Base-by-base conservation (phyloP, 352 stramenopile species). In the Pythium utonaiense region DNA sequence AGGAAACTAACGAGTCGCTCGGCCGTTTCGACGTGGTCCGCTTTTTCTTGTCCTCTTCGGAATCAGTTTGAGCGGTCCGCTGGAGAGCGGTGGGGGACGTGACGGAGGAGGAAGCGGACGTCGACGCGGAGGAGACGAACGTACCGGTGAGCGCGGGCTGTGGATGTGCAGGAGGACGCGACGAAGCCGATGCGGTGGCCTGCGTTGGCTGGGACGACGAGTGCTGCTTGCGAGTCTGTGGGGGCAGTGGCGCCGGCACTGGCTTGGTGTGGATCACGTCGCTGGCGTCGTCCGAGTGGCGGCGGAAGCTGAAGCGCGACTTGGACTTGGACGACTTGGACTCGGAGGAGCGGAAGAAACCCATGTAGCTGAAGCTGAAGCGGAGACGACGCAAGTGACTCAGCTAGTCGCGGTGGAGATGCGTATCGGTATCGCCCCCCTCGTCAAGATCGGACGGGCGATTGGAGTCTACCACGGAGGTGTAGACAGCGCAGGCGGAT, bases 241-340 rank as follows among this genome's bases (percentile, higher is more conserved):
- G 31, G 13, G 59, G 27, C 1, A 55, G 45, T 6, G 30, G 47
- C 22, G 44, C 19, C 17, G 59, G 33, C 12, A 55, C 34, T 44
- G 53, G 22, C 22, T 61, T 61, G 31, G 31, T 50, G 6, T 31
- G 30, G 17, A 50, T 30, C 38, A 38, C n/a, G 56, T 61, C 58
- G 58, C 48, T 58, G 44, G 42, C 17, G 36, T 75, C 69, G 48
- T 74, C 59, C 58, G 80, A 77, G 64, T 87, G 75, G 41, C 80
- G 85, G 50, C 78, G 81, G 69, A 91, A 77, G 53, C 78, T 89
- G 64, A 91, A 89, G 65, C 77, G 66, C 48, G 71, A 74, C 67
- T 84, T 85, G 66, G 63, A 60, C 65, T 83, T 80, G 48, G 24
- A 33, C 53, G 70, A 70, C 47, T 58, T 72, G 24, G 61, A 58